phyloP scores from a whole-genome alignment of 2,329 filamentous ascomycete species.

The Sporothrix luriei region DNA sequence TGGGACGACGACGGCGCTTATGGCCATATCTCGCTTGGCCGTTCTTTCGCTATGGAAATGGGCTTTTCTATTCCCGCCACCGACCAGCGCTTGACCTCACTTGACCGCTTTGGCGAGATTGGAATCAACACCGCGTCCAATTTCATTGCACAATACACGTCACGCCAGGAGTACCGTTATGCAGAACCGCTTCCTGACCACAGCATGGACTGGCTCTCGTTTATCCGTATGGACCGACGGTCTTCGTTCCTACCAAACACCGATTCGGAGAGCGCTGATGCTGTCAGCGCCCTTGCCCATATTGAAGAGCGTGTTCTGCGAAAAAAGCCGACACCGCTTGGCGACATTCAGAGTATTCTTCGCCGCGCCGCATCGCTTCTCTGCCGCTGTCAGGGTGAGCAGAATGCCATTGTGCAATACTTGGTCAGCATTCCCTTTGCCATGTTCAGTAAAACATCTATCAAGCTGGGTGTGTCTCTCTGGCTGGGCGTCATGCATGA shows the following conservation, averaged over 20 bases:
- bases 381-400: conserved; percentile 69
- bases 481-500: conserved; percentile 98
- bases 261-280: conserved; percentile 60
- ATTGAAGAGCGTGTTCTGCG: conserved; percentile 71
- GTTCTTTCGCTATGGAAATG: conserved; percentile 93
- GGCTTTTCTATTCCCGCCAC: conserved; percentile 82
- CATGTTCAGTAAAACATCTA: conserved; percentile 91
- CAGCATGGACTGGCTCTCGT: conserved; percentile 65
- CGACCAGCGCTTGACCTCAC: conserved; percentile 80
- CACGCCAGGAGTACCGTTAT: conserved; percentile 91
- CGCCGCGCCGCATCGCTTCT: conserved; percentile 83
- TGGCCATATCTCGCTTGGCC: conserved; percentile 86
- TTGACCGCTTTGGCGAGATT: conserved; percentile 72
- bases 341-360: conserved; percentile 78
- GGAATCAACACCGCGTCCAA: conserved; percentile 91
- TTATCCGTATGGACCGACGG: conserved; percentile 59
- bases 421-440: conserved; percentile 91
- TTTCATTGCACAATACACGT: conserved; percentile 96
- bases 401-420: conserved; percentile 79
- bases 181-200: conserved; percentile 73
- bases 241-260: conserved; percentile 56
- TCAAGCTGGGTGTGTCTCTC: conserved; percentile 90
- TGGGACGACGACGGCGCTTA: conserved; percentile 90
- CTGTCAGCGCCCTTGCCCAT: conserved; percentile 67
- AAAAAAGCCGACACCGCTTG: conserved; percentile 69